Conservation (phyloP, 306 rosid genomes). For the Quercus wislizeni region DNA sequence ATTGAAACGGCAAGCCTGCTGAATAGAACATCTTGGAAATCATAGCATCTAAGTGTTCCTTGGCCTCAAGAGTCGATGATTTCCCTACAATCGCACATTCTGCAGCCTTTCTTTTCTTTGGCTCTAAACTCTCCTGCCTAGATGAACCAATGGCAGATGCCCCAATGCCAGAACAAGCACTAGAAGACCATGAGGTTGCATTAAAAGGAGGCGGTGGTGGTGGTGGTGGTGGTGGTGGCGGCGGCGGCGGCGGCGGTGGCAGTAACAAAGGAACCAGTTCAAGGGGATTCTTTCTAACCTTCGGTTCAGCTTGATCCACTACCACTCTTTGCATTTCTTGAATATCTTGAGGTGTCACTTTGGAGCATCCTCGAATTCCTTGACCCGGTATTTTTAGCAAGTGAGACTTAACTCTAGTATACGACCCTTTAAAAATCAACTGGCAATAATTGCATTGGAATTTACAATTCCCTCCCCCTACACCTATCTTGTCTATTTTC, state of each 20-base stretch:
- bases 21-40: not conserved
- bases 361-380: not conserved
- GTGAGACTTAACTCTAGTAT: not conserved
- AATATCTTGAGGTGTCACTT: not conserved
- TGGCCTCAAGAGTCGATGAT: not conserved
- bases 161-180: not conserved
- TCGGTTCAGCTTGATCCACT: too few relatives aligned
- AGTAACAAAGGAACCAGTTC: too few relatives aligned
- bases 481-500: not conserved
- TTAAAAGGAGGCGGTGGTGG: not conserved
- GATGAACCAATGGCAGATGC: not conserved
- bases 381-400: not conserved
- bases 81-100: not conserved
- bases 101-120: not conserved
- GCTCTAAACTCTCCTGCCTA: not conserved
- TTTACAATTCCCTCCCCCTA: not conserved
- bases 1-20: not conserved
- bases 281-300: too few relatives aligned
- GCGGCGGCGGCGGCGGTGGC: too few relatives aligned
- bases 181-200: not conserved
- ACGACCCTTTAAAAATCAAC: not conserved
- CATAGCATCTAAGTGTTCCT: not conserved
- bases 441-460: not conserved
- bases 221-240: fast-evolving
- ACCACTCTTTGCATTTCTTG: not conserved